Base-by-base conservation (phyloP, 257 asterid species). In the Datura wrightii region DNA sequence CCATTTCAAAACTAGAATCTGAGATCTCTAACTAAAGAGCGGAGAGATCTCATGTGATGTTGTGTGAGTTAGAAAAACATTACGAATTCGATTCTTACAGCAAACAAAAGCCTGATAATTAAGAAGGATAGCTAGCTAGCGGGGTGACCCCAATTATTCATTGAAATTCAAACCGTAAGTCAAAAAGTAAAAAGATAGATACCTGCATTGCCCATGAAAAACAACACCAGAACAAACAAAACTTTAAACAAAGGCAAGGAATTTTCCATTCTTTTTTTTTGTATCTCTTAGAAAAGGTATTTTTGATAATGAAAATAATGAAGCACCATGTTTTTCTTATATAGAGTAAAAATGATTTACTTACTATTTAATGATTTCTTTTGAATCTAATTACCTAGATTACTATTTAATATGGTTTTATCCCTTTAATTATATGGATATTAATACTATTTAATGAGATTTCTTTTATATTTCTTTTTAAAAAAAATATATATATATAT, bases 191-290 rank as follows among this genome's bases (percentile, higher is more conserved):
- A 62, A 36, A 74, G 42, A 48, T 24, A 36, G 15, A 54, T 74
- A 74, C 80, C 80, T 74, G 80, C 59, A 74, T 6, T 48, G 19
- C 42, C 42, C 59, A 74, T 48, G 59, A 48, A 74, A 74, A 11
- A 74, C 10, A 74, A 31, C 60, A 74, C 81, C 36, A 74, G n/a
- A 52, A 74, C 44, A 24, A 74, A 34, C 3, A 74, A 1, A 74
- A 24, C 60, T 50, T 48, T 74, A 13, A 74, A 74, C 81, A 48
- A 74, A 74, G 59, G 14, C 41, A 34, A 74, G 19, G 59, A 74
- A 8, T 31, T 0, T 74, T 34, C 44, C 81, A 74, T 74, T 4
- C 1, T 48, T 0, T 72, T 44, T n/a, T 13, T 42, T 56, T 16
- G 9, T 11, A n/a, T 42, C 2, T 48, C 10, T 46, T 74, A 2